Base-by-base conservation (phyloP, 2,329 filamentous ascomycete species). In the Microcera coccophila region DNA sequence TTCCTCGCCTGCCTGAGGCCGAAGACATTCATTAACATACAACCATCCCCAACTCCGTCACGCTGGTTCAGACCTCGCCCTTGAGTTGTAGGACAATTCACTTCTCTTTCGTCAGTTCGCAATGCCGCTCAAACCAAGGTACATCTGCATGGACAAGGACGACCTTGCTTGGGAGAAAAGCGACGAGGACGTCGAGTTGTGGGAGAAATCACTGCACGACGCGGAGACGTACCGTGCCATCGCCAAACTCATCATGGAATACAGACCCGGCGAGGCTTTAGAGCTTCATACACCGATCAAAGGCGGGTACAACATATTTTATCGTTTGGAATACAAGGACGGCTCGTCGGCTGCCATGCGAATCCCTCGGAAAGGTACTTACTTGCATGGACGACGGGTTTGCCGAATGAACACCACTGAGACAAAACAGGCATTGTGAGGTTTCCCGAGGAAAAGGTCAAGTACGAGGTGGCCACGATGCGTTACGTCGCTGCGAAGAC, bases 371-470 rank as follows among this genome's bases (percentile, higher is more conserved):
- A 33, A 33, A 16, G 31, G 31, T 33, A n/a, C n/a, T n/a, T n/a
- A n/a, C n/a, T n/a, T n/a, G n/a, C n/a, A n/a, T n/a, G n/a, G n/a
- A n/a, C n/a, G n/a, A n/a, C n/a, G n/a, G n/a, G n/a, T n/a, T n/a
- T n/a, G n/a, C n/a, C n/a, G n/a, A n/a, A n/a, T n/a, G n/a, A n/a
- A n/a, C n/a, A n/a, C n/a, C n/a, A n/a, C n/a, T n/a, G n/a, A n/a
- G n/a, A n/a, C n/a, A n/a, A n/a, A n/a, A 28, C 34, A 53, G 57
- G 48, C 21, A 12, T 48, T 10, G 45, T 58, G 4, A 38, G 39
- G 37, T 66, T 63, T 39, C 58, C 60, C 0, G 62, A 68, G 4
- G 65, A 69, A 46, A 69, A 68, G 47, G 41, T 60, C 15, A 41
- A 50, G 1, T 60, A 62, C 38, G 63, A 70, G 49, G 64, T 61